Evolutionary conservation across 1,284 basidiomycete species (phyloP), one percentile per base, ranked within the genome.

Genomic region (Ceratobasidium sp.): DNA sequence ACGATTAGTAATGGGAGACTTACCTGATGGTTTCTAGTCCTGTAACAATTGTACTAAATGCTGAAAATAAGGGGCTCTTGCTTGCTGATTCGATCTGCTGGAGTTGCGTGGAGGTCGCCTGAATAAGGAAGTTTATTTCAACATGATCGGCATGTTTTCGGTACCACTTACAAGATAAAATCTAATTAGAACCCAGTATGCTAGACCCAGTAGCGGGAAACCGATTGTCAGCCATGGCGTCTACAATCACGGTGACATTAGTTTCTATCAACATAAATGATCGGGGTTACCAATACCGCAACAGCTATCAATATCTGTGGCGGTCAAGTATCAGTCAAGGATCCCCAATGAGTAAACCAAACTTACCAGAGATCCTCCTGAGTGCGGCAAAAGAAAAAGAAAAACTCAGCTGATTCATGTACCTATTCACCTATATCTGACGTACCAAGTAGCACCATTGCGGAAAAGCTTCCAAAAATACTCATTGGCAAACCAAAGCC

Each of bases 31-130:
- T 64, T 50, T 64, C 62, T 8, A 64, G 62, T 9, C 62, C 62
- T 22, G 62, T 33, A 33, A 64, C 50, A 15, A 64, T 51, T 15
- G 62, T 64, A 33, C 45, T 47, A 36, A 64, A 64, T 9, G 62
- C 48, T 33, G 62, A 50, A 22, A 48, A 33, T 9, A 64, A 31
- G 31, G 62, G 62, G 22, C 45, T 64, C 33, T 50, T 64, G 15
- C 62, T 64, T 15, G 62, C 62, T 2, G 62, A 64, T 51, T 64
- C 62, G 1, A 64, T 45, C 19, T 64, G 62, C 41, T 64, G 62
- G 6, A 64, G 22, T 33, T 64, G 62, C 3, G 62, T 64, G 15
- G 62, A 64, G 1, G 62, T 64, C 4, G 62, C 62, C 62, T 41
- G 36, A 5, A 41, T 11, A 4, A 50, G 33, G 22, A 15, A 51